phyloP scores from a whole-genome alignment of 768 basidiomycete species.

The Leucosporidium scottii region DNA sequence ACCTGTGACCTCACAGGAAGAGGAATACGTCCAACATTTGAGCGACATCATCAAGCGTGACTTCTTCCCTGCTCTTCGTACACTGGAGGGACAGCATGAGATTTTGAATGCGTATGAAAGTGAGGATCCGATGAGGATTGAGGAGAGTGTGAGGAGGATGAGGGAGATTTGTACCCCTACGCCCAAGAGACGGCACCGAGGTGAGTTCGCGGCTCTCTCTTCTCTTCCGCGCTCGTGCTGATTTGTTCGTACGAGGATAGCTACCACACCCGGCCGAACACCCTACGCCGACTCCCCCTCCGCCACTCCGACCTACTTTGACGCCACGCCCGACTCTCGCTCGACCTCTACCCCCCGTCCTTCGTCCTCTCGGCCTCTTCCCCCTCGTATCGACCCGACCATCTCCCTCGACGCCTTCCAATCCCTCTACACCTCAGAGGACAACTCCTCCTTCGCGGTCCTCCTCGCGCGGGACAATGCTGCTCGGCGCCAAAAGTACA shows the following conservation, averaged over 20 bases:
- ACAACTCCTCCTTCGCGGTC: slow-evolving; percentile 91
- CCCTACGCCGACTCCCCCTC: slow-evolving; percentile 51
- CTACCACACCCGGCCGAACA: slow-evolving; percentile 55
- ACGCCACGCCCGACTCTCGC: slow-evolving; percentile 61
- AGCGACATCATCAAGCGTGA: slow-evolving; percentile 91
- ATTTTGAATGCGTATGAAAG: slow-evolving; percentile 73
- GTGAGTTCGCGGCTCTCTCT: background rate
- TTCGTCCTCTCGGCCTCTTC: slow-evolving; percentile 45
- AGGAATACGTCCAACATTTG: slow-evolving; percentile 84
- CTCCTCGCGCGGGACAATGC: slow-evolving; percentile 86
- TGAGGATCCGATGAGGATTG: slow-evolving; percentile 48
- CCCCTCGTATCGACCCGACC: slow-evolving; percentile 50
- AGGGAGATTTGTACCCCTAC: slow-evolving; percentile 34
- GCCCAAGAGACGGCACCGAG: background rate
- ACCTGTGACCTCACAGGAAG: slow-evolving; percentile 50
- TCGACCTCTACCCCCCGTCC: slow-evolving; percentile 23
- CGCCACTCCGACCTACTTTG: slow-evolving; percentile 39
- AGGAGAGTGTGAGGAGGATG: slow-evolving; percentile 29
- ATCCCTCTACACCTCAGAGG: slow-evolving; percentile 86
- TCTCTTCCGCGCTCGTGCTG: background rate
- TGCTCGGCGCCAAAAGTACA: slow-evolving; percentile 68
- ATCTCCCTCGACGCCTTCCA: slow-evolving; percentile 81
- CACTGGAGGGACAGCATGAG: slow-evolving; percentile 77
- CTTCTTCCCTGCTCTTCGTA: slow-evolving; percentile 91
- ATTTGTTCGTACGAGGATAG: background rate